Evolutionary conservation across 805 yeast genomes (phyloP).

Genomic region (Kodamaea kaohsiungensis): DNA sequence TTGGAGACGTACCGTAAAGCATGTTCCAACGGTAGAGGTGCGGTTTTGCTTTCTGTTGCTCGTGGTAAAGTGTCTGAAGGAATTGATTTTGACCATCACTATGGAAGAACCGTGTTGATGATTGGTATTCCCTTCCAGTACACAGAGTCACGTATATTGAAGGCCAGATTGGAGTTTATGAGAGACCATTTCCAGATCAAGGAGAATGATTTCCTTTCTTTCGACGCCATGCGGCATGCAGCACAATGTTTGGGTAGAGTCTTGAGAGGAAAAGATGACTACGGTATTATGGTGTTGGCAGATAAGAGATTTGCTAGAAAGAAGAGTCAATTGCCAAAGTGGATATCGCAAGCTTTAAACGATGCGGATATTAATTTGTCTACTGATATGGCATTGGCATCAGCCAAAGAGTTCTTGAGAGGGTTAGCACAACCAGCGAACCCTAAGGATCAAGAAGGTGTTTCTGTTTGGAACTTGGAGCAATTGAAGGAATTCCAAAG

Average conservation of each 20-base stretch:
- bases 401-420: conserved; percentile 88
- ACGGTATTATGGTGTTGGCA: conserved; percentile 97
- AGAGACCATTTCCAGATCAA: conserved; percentile 90
- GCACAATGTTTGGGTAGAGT: conserved; percentile 99
- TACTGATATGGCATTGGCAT: conserved; percentile 96
- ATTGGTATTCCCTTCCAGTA: conserved; percentile 99
- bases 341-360: conserved; percentile 92
- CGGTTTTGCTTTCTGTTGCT: conserved; percentile 93
- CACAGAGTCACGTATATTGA: conserved; percentile 93
- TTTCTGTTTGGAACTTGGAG: conserved; percentile 85
- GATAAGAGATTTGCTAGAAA: conserved; percentile 90
- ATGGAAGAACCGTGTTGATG: conserved; percentile 96
- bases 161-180: conserved; percentile 90
- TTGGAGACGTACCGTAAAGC: conserved; percentile 95
- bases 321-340: conserved; percentile 86
- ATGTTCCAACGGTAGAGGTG: conserved; percentile 97
- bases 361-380: conserved; percentile 92
- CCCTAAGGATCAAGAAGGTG: conserved; percentile 89
- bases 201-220: conserved; percentile 92
- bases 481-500: conserved; percentile 63
- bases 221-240: conserved; percentile 99
- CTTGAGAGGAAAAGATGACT: conserved; percentile 95
- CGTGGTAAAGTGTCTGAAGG: conserved; percentile 99
- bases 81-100: conserved; percentile 98
- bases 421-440: conserved; percentile 93